Evolutionary conservation across 2,329 filamentous ascomycete species (phyloP).

Genomic region (Penicillium expansum): DNA sequence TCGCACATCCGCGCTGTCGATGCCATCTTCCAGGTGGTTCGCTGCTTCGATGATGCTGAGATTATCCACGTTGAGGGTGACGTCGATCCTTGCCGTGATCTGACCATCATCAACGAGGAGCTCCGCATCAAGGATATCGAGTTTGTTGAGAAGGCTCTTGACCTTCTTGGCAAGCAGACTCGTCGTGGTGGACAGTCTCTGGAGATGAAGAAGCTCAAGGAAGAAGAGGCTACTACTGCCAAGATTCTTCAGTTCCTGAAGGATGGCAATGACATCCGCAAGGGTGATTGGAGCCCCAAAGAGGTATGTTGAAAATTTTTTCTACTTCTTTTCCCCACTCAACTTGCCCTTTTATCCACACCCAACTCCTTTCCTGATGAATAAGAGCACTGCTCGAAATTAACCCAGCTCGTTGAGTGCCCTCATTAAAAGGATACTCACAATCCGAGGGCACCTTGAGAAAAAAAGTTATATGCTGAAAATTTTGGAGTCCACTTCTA

Average conservation of each 20-base stretch:
- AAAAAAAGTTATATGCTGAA: constrained; percentile 76
- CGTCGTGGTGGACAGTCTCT: constrained; percentile 89
- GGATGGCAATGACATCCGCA: constrained; percentile 88
- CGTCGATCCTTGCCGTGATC: constrained; percentile 88
- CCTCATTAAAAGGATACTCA: constrained; percentile 63
- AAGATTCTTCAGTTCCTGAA: constrained; percentile 81
- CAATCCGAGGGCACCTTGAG: constrained; percentile 77
- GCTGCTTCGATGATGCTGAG: constrained; percentile 97
- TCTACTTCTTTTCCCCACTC: constrained; percentile 8
- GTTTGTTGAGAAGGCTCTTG: constrained; percentile 93
- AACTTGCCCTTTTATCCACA: not conserved
- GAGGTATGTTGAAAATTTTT: constrained; percentile 64
- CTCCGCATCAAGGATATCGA: constrained; percentile 97
- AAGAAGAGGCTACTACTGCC: constrained; percentile 90
- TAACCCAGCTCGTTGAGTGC: constrained; percentile 98
- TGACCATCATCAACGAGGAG: constrained; percentile 96
- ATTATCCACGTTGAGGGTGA: constrained; percentile 99
- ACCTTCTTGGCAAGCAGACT: constrained; percentile 90
- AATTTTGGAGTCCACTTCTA: constrained; percentile 38
- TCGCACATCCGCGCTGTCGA: constrained; percentile 98
- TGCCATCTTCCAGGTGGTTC: constrained; percentile 95
- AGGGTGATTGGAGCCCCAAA: constrained; percentile 84
- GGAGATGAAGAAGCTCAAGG: constrained; percentile 95
- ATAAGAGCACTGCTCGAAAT: constrained; percentile 95
- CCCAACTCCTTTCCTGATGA: constrained; percentile 72